Evolutionary conservation across 768 basidiomycete genomes (phyloP).

Genomic region (Calocybe gangraenosa): DNA sequence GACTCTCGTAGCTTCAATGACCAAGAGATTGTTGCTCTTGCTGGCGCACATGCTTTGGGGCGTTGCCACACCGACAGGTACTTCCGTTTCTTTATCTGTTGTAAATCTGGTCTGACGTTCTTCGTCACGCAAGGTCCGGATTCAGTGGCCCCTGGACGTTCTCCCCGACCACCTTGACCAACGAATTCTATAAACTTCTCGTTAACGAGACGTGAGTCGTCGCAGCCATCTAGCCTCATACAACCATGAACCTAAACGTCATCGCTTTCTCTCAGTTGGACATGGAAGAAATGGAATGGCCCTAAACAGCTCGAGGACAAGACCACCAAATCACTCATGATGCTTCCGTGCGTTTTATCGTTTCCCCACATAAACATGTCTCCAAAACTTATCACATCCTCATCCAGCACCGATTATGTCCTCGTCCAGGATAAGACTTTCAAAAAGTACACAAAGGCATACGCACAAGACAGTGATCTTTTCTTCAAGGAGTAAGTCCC

Average conservation of each 20-base stretch:
- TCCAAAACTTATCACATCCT: not conserved
- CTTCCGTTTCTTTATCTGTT: slow-evolving; percentile 12
- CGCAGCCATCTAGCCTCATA: not conserved
- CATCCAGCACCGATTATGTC: slow-evolving; percentile 75
- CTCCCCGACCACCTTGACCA: slow-evolving; percentile 84
- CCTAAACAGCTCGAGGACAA: slow-evolving; percentile 95
- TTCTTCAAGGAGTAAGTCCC: slow-evolving; percentile 90
- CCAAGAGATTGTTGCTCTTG: slow-evolving; percentile 94
- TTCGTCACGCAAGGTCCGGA: slow-evolving; percentile 48
- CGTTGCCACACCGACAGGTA: slow-evolving; percentile 86
- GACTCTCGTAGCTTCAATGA: slow-evolving; percentile 67
- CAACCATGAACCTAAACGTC: slow-evolving; percentile 2
- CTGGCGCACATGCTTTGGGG: slow-evolving; percentile 92
- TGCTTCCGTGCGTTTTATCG: slow-evolving; percentile 72
- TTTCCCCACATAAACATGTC: not conserved
- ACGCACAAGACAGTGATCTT: slow-evolving; percentile 77
- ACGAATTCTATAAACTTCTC: slow-evolving; percentile 84
- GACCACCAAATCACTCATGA: slow-evolving; percentile 86
- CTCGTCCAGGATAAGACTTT: slow-evolving; percentile 88
- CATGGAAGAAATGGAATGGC: slow-evolving; percentile 94
- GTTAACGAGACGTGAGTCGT: slow-evolving; percentile 71
- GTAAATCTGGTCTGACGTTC: not conserved
- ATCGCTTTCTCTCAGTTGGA: slow-evolving; percentile 43
- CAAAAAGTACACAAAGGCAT: slow-evolving; percentile 83
- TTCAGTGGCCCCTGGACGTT: slow-evolving; percentile 95